Evolutionary conservation across 1,284 basidiomycete genomes (phyloP).

Genomic region (Fomitopsis betulina): DNA sequence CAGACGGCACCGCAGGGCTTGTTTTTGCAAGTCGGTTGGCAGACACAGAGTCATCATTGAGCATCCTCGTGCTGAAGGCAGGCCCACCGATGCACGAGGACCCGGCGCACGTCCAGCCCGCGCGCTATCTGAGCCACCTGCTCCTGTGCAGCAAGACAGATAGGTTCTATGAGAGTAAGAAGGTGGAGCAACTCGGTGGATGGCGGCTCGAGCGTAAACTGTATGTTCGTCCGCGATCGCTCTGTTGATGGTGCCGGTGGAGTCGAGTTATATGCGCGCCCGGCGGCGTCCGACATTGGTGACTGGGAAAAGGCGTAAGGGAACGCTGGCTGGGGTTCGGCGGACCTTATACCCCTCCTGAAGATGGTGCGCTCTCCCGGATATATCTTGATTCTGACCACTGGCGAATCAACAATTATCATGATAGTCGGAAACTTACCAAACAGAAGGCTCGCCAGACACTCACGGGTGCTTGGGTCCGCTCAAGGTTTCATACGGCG

Average conservation of each 20-base stretch:
- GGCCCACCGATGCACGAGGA: constrained; percentile 41
- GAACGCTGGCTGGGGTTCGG: constrained; percentile 53
- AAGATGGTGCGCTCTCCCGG: constrained; percentile 36
- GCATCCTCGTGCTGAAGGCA: constrained; percentile 41
- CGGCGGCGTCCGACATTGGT: constrained; percentile 52
- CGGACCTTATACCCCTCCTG: constrained; percentile 45
- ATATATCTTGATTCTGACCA: not conserved
- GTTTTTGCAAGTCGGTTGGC: constrained; percentile 44
- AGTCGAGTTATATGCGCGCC: constrained; percentile 54
- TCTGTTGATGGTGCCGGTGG: not conserved
- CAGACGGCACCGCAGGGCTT: constrained; percentile 45
- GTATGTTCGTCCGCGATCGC: constrained; percentile 25
- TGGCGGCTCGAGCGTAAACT: constrained; percentile 58
- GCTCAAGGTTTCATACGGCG: constrained; percentile 23
- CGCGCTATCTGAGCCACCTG: constrained; percentile 38
- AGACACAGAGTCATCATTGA: constrained; percentile 38
- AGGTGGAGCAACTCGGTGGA: constrained; percentile 39
- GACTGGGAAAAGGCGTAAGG: constrained; percentile 44
- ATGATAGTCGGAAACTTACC: constrained; percentile 52
- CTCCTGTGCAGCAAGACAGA: constrained; percentile 35
- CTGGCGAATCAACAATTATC: not conserved
- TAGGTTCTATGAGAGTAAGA: constrained; percentile 36
- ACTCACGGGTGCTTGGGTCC: constrained; percentile 23
- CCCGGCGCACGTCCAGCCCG: constrained; percentile 46
- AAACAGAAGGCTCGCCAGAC: constrained; percentile 25